phyloP scores from a whole-genome alignment of 306 rosid genomes.

The Arachis stenosperma region DNA sequence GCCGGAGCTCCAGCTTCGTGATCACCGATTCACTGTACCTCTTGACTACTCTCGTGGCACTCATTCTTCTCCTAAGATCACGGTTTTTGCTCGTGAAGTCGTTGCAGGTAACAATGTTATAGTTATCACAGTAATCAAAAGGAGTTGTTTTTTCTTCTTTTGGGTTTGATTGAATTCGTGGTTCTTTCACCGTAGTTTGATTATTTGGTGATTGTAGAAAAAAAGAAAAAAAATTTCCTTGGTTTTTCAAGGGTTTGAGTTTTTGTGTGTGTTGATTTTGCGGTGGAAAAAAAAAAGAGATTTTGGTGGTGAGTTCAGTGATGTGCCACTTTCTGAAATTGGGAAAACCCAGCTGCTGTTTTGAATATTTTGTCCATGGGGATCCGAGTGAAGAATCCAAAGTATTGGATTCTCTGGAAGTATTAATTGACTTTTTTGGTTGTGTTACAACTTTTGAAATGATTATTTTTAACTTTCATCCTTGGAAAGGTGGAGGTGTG shows the following conservation, averaged over 20 bases:
- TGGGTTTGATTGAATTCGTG: conserved; percentile 5
- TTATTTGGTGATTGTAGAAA: conserved; percentile 11
- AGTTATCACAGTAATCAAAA: background rate
- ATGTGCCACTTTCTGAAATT: conserved; percentile 20
- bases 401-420: conserved; percentile 30
- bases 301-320: background rate
- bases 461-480: background rate
- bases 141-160: background rate
- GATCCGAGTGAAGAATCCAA: conserved; percentile 17
- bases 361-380: conserved; percentile 30
- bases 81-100: conserved; percentile 92
- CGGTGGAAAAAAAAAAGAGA: background rate
- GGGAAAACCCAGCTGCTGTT: conserved; percentile 17
- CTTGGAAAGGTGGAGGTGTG: conserved; percentile 4
- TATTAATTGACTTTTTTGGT: conserved; percentile 1
- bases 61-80: conserved; percentile 56
- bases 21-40: conserved; percentile 76
- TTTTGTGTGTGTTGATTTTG: background rate
- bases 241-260: too few relatives aligned
- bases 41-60: conserved; percentile 61
- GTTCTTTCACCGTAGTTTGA: conserved; percentile 1
- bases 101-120: conserved; percentile 62
- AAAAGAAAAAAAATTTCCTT: too few relatives aligned
- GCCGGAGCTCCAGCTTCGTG: conserved; percentile 87
- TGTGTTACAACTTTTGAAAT: background rate